Evolutionary conservation across 495 filamentous ascomycete genomes (phyloP), one percentile per base, ranked within the genome.

Genomic region (Pyrenopolyporus hunteri): DNA sequence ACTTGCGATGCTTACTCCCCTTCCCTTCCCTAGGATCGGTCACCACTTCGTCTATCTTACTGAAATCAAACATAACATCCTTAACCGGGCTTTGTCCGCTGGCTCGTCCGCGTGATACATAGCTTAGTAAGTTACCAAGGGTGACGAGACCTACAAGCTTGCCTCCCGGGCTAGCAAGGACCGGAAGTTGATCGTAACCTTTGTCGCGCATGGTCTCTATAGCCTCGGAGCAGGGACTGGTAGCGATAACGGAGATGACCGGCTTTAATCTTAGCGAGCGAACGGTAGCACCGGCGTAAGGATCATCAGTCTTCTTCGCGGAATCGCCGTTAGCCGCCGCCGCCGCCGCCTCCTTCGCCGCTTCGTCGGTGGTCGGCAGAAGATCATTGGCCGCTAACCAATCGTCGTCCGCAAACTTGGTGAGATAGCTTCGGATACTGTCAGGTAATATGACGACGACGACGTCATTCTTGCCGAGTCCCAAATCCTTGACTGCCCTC

Each of bases 331-430:
- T 73, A 4, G 81, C 71, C 19, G 83, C 80, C 7, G 82, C 76
- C 45, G 81, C 71, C 19, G 83, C 80, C 7, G 82, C 76, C 45
- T 65, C 35, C 40, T 67, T 69, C 3, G 57, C 57, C 1, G 54
- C 63, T 20, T 29, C 50, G 32, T 69, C 66, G 4, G 57, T 31
- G 6, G 84, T 74, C 1, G 87, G 81, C 10, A 96, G 82, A 32
- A 98, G 90, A 67, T 92, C 87, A 71, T 98, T 97, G 40, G 93
- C 93, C 44, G 90, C 92, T 43, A 98, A 87, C 95, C 95, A 98
- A 74, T 97, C 92, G 70, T 98, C 94, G 69, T 98, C 95, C 60
- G 92, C 90, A 70, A 98, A 98, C 81, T 99, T 99, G 75, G 88
- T 92, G n/a, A 99, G 85, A 71, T 99, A 99, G 71, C 90, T 96